Evolutionary conservation across 2,329 filamentous ascomycete species (phyloP).

Genomic region (Volutella citrinella): DNA sequence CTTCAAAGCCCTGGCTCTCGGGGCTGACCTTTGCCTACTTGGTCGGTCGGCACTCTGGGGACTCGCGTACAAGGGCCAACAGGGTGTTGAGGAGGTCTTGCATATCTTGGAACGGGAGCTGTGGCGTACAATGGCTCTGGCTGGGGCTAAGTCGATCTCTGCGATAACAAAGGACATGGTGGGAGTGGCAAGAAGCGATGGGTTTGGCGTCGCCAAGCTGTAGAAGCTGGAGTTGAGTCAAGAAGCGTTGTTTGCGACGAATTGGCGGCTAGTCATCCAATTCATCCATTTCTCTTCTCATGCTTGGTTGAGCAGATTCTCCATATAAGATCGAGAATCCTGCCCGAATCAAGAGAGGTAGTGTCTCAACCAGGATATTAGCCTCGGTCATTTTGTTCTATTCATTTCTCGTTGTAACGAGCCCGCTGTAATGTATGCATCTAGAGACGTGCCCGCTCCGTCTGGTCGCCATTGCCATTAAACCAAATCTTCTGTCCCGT

Average conservation of each 20-base stretch:
- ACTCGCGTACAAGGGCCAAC: constrained; percentile 5
- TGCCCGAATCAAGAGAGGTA: no score
- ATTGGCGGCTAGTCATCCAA: no score
- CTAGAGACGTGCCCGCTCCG: constrained; percentile 7
- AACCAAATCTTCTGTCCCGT: constrained; percentile 57
- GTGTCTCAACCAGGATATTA: no score
- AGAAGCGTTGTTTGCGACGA: no score
- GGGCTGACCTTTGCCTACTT: constrained; percentile 2
- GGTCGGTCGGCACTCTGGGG: constrained; percentile 7
- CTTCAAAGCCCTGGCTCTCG: constrained; percentile 7
- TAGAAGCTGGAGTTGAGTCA: no score
- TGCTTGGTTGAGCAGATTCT: no score
- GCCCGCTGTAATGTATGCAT: no score
- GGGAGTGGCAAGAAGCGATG: not conserved
- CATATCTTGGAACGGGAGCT: constrained; percentile 6
- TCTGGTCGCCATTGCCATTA: constrained; percentile 33
- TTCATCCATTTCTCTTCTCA: no score
- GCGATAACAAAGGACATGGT: constrained; percentile 2
- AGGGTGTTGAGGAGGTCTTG: constrained; percentile 6
- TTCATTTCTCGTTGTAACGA: no score
- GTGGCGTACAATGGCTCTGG: constrained; percentile 3
- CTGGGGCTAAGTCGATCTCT: not conserved
- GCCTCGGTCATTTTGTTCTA: no score
- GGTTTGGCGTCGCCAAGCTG: constrained; percentile 4
- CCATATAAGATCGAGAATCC: no score